A percentile compares a stretch with the other conserved stretches of the same genome.
phyloP scores from a whole-genome alignment of 768 basidiomycete species.

The Peribolospora baueri region DNA sequence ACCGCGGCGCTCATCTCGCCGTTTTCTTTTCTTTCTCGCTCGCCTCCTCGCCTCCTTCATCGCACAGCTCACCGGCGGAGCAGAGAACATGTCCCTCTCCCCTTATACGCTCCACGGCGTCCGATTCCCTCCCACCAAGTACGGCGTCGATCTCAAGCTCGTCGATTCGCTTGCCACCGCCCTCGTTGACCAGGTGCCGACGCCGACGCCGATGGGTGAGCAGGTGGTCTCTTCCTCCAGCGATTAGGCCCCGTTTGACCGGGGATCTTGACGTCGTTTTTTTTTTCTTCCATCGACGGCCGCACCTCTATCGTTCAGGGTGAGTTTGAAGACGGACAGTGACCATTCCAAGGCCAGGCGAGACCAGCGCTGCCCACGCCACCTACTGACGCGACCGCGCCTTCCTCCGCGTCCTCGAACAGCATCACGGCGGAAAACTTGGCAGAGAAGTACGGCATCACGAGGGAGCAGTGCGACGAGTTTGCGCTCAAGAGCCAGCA shows the following conservation, averaged over 20 bases:
- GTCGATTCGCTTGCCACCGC: conserved; percentile 22
- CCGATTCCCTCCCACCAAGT: conserved; percentile 10
- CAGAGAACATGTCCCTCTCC: conserved; percentile 18
- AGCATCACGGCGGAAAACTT: conserved; percentile 23
- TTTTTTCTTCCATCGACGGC: neutral
- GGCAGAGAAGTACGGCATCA: conserved; percentile 22
- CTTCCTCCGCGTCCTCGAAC: neutral
- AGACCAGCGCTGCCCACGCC: neutral
- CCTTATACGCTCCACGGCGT: conserved; percentile 12
- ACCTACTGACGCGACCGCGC: neutral
- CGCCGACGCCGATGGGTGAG: conserved; percentile 19
- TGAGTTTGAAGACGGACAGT: too few species aligned
- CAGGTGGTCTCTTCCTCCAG: conserved; percentile 2
- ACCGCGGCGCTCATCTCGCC: too few species aligned
- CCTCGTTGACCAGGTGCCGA: conserved; percentile 21
- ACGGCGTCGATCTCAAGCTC: conserved; percentile 22
- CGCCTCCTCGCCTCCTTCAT: too few species aligned
- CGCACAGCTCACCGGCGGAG: conserved; percentile 17
- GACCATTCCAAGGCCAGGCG: neutral
- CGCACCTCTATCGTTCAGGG: neutral
- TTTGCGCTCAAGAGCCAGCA: conserved; percentile 21
- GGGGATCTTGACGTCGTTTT: neutral
- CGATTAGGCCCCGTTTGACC: neutral
- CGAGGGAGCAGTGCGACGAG: conserved; percentile 20
- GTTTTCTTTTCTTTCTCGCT: too few species aligned